phyloP scores from a whole-genome alignment of 352 stramenopile species.

The Phytophthora colocasiae region DNA sequence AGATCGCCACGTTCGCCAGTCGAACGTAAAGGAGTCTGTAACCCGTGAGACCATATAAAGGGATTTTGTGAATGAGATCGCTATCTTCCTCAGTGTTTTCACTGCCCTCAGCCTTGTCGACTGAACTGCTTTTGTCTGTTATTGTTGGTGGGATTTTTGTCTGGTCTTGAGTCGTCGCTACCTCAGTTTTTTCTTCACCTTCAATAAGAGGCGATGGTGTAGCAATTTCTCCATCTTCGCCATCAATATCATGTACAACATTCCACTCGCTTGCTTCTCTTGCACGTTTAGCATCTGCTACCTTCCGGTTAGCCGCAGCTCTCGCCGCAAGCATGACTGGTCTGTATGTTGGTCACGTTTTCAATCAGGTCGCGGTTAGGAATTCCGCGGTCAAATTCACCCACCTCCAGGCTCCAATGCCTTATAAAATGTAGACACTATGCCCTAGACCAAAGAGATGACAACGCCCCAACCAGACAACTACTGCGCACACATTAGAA shows the following conservation, averaged over 20 bases:
- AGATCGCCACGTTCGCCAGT: slow-evolving; percentile 49
- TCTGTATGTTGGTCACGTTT: too few relatives aligned
- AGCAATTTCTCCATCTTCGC: background rate
- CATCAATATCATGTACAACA: slow-evolving; percentile 24
- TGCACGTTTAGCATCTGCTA: slow-evolving; percentile 29
- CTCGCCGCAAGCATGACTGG: slow-evolving; percentile 32
- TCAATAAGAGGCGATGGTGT: slow-evolving; percentile 8
- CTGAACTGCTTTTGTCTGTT: background rate
- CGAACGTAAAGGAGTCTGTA: slow-evolving; percentile 39
- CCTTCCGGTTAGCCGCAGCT: slow-evolving; percentile 35
- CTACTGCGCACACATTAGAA: slow-evolving; percentile 12
- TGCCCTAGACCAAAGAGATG: slow-evolving; percentile 13
- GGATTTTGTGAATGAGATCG: slow-evolving; percentile 37
- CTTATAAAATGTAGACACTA: slow-evolving; percentile 18
- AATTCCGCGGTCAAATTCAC: slow-evolving; percentile 7
- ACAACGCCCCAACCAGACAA: slow-evolving; percentile 22
- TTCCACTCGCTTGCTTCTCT: slow-evolving; percentile 34
- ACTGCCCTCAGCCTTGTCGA: slow-evolving; percentile 2
- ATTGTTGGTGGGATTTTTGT: slow-evolving; percentile 1
- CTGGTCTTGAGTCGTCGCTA: slow-evolving; percentile 5
- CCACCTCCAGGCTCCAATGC: slow-evolving; percentile 19
- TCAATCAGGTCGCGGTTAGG: too few relatives aligned
- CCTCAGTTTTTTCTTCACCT: background rate
- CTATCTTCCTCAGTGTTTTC: slow-evolving; percentile 29
- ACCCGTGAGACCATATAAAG: slow-evolving; percentile 47